Evolutionary conservation across 164 flowering plant genomes (phyloP).

Genomic region (Piper longum): DNA sequence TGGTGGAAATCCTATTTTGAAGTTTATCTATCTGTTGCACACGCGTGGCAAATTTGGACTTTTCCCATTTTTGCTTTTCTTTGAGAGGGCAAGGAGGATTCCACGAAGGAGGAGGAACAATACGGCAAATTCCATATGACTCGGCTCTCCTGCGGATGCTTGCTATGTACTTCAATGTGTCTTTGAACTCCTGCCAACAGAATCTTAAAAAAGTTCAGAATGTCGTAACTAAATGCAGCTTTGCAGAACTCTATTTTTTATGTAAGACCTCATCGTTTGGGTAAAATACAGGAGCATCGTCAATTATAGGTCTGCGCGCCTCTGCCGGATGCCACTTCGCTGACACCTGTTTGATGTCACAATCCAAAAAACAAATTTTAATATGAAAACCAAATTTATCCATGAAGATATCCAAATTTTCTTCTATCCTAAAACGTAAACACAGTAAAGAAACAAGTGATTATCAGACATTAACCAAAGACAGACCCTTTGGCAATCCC

Average conservation of each 20-base stretch:
- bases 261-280: conserved; percentile 79
- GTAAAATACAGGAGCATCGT: conserved; percentile 87
- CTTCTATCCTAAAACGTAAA: too few relatives aligned
- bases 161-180: conserved; percentile 65
- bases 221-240: neutral
- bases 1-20: conserved; percentile 53
- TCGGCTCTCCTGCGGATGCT: conserved; percentile 65
- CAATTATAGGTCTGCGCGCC: conserved; percentile 54
- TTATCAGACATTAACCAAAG: neutral
- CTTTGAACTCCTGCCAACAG: conserved; percentile 68
- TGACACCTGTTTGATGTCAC: conserved; percentile 43
- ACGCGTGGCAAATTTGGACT: conserved; percentile 57
- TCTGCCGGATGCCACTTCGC: conserved; percentile 82
- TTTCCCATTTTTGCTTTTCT: conserved; percentile 50
- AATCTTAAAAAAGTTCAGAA: conserved; percentile 4
- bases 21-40: conserved; percentile 73
- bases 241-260: neutral
- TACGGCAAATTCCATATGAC: conserved; percentile 80
- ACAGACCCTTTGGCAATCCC: conserved; percentile 76
- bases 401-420: neutral
- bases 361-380: conserved; percentile 1
- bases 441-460: neutral
- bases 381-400: neutral
- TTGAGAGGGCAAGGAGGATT: conserved; percentile 75
- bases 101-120: conserved; percentile 93